Percentiles rank a stretch among this genome's conserved stretches.
These are phyloP conservation scores for Fonsecaea pugnacius DNA, from an alignment of 2,329 filamentous ascomycete species.

Conservation along the genomic window DNA sequence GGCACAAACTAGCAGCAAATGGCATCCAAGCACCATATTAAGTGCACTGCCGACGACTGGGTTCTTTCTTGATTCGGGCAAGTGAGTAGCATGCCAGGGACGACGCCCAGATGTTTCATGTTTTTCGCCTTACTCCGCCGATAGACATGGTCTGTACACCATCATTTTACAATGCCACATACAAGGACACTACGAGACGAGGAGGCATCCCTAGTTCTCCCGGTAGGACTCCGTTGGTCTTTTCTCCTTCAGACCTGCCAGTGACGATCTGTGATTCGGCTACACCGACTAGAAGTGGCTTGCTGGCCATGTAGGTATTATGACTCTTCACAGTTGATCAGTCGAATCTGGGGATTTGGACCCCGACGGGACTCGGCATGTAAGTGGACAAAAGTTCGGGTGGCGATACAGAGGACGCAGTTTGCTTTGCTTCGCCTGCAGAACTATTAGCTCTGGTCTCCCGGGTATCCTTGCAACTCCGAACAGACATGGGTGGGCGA, in stretches of 20 bases:
- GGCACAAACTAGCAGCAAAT: conserved; percentile 8
- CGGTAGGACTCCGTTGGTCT: conserved; percentile 8
- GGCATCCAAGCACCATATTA: neutral
- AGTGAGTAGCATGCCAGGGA: neutral
- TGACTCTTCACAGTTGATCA: conserved; percentile 12
- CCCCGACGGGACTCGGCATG: neutral
- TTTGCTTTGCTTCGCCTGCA: conserved; percentile 27
- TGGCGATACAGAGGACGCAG: conserved; percentile 24
- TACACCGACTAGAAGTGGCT: neutral
- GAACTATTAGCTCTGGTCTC: conserved; percentile 7
- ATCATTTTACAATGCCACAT: neutral
- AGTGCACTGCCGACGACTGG: conserved; percentile 12
- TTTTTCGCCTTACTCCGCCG: conserved; percentile 19
- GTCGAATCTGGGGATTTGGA: neutral
- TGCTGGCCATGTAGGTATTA: neutral
- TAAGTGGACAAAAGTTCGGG: conserved; percentile 12
- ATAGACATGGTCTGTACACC: conserved; percentile 18
- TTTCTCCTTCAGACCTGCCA: conserved; percentile 2
- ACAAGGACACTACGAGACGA: no score
- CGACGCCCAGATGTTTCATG: conserved; percentile 23
- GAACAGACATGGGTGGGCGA: conserved; percentile 16
- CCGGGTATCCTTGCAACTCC: conserved; percentile 22
- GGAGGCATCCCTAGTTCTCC: neutral
- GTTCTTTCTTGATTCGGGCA: neutral
- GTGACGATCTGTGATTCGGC: neutral